Evolutionary conservation across 305 asterid genomes (phyloP), one percentile per base, ranked within the genome.

Genomic region (Withania somnifera): DNA sequence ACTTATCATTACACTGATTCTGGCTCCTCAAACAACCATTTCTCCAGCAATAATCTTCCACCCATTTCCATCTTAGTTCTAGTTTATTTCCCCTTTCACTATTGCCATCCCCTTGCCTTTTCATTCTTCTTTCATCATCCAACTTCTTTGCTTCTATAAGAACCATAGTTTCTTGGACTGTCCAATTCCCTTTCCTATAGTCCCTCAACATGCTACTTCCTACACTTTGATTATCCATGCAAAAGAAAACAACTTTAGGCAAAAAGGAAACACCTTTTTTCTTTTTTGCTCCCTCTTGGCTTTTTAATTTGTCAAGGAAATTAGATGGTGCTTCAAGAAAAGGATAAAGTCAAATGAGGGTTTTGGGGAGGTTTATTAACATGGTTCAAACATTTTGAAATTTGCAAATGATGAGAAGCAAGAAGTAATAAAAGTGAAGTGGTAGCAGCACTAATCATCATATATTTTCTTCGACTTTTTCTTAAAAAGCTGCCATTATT

Each of bases 141-240:
- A 91, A 93, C 50, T 71, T 91, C 87, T 95, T 95, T 2, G 99
- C 99, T 78, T 94, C 91, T 7, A 95, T 94, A 40, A 95, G 88
- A 6, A 91, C 88, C 97, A 92, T 89, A 0, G 99, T 95, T 64
- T 95, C 99, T 38, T 94, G 90, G 9, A 92, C 81, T 38, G 91
- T 91, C 99, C 99, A 95, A 92, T 95, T 95, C 79, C 99, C 99
- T 84, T 95, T 95, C 56, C 98, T 89, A 90, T 95, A 93, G 22
- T 93, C 97, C 81, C 98, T 84, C 82, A 80, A 76, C 85, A 73
- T 83, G 71, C 22, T 75, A 57, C 22, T 68, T 20, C 56, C 45
- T 15, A 84, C 93, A 26, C 89, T 90, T 77, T 85, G 85, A 11
- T 82, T 86, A 26, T 40, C 61, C 54, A 80, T 42, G 63, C 71